Evolutionary conservation across 2,329 filamentous ascomycete genomes (phyloP), one percentile per base, ranked within the genome.

Genomic region (Pseudogymnoascus sp.): DNA sequence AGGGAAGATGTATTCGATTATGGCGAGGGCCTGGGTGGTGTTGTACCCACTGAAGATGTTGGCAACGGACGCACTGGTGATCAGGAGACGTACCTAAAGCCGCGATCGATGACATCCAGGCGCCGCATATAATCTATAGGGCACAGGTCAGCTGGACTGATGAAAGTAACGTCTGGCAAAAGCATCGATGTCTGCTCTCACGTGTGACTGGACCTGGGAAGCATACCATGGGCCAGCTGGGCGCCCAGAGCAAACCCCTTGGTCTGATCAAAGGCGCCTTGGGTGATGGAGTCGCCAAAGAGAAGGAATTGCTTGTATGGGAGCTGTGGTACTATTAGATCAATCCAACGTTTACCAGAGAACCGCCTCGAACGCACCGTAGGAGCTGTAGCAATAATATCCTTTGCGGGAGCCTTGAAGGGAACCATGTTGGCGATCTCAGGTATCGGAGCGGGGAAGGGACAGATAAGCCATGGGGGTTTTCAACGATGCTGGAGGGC

Each of bases 231-330:
- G 40, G 59, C 21, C 2, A 96, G 78, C 14, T 84, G 86, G 21
- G 88, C 83, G 64, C 87, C 85, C 70, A 96, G 90, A 0, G 83
- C 90, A 74, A 93, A 93, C 14, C 88, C 90, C 63, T 84, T 77
- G 10, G 82, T 76, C 59, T 86, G 79, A 37, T 81, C 79, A 67
- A 82, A 83, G 1, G 86, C 82, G 44, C 82, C 79, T 72, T 97
- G 86, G 59, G 93, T 87, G 66, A 97, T 87, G 33, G 91, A 96
- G 77, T 97, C 95, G 62, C 93, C 93, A 66, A 97, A 89, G 24
- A 97, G 84, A 66, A 97, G 80, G 69, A 93, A 80, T 71, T 93
- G 90, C 29, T 56, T 56, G 29, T 56, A 56, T 10, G 50, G 50
- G 16, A 56, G 50, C 50, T 56, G 16, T 4, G 1, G 7, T 33